phyloP scores from a whole-genome alignment of 768 basidiomycete genomes.

The Pulveroboletus sp. region DNA sequence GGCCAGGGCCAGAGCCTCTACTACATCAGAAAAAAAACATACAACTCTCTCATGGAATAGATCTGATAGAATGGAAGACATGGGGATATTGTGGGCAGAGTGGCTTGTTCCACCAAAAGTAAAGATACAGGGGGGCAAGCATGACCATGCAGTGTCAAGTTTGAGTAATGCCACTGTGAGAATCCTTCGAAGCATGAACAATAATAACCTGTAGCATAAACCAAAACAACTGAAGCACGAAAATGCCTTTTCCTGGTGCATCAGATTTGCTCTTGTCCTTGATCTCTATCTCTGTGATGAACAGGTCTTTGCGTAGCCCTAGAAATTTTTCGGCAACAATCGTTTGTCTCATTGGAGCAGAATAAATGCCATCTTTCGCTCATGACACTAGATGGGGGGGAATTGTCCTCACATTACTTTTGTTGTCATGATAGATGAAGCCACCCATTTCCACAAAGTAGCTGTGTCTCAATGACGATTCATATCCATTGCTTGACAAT shows the following conservation, averaged over 20 bases:
- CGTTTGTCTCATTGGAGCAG: too few species aligned
- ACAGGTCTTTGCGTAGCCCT: not conserved
- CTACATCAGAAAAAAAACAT: not conserved
- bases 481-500: too few species aligned
- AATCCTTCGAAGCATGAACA: not conserved
- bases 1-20: too few species aligned
- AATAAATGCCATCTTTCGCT: too few species aligned
- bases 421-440: not conserved
- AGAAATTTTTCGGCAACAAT: too few species aligned
- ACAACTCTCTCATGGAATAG: not conserved
- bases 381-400: too few species aligned
- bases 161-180: not conserved
- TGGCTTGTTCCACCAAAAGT: constrained; percentile 3
- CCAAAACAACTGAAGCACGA: not conserved
- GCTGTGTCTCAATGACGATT: not conserved
- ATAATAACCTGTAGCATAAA: not conserved
- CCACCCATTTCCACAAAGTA: constrained; percentile 3
- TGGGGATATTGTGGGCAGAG: not conserved
- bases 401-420: not conserved
- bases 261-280: not conserved
- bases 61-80: not conserved
- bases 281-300: not conserved
- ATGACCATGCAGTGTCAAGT: constrained; percentile 2
- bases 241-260: not conserved
- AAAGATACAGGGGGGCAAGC: not conserved